Percentiles rank a stretch among this genome's conserved stretches.
These are phyloP conservation scores for Populus alba DNA, from an alignment of 345 rosid genomes.

Conservation along the genomic window DNA sequence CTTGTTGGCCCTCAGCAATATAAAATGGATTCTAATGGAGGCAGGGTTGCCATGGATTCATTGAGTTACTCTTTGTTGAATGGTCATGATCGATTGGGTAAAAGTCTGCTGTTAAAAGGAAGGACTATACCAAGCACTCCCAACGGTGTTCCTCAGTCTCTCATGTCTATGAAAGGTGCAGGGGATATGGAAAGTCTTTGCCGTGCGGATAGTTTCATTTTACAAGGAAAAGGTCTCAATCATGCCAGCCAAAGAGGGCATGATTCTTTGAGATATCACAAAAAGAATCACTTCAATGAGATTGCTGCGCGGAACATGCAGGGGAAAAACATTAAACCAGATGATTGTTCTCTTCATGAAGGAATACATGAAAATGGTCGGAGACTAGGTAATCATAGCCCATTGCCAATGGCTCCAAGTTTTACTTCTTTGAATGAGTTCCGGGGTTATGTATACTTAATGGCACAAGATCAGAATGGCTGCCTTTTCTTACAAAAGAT, in stretches of 20 bases:
- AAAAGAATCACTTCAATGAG: slow-evolving; percentile 30
- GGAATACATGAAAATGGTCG: slow-evolving; percentile 20
- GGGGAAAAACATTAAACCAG: slow-evolving; percentile 25
- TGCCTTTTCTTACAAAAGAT: slow-evolving; percentile 32
- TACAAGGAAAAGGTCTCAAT: slow-evolving; percentile 35
- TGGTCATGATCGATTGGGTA: slow-evolving; percentile 11
- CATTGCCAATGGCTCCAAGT: slow-evolving; percentile 22
- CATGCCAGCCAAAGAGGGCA: slow-evolving; percentile 7
- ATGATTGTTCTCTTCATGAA: slow-evolving; percentile 14
- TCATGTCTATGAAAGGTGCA: slow-evolving; percentile 23
- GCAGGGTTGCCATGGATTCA: slow-evolving; percentile 13
- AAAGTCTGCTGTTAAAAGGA: slow-evolving; percentile 24
- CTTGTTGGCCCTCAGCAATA: slow-evolving; percentile 15
- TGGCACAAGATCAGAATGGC: slow-evolving; percentile 36
- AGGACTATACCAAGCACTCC: slow-evolving; percentile 15
- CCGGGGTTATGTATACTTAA: slow-evolving; percentile 22
- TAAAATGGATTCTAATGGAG: slow-evolving; percentile 25
- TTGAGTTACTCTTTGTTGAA: slow-evolving; percentile 13
- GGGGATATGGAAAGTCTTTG: slow-evolving; percentile 21
- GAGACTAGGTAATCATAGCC: slow-evolving; percentile 3
- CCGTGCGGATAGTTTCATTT: slow-evolving; percentile 37
- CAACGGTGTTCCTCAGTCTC: slow-evolving; percentile 30
- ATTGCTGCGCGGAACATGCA: slow-evolving; percentile 13
- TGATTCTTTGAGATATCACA: slow-evolving; percentile 19
- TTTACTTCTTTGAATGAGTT: slow-evolving; percentile 27